Base-by-base conservation (phyloP, 768 basidiomycete species). In the Clavulina sp. region DNA sequence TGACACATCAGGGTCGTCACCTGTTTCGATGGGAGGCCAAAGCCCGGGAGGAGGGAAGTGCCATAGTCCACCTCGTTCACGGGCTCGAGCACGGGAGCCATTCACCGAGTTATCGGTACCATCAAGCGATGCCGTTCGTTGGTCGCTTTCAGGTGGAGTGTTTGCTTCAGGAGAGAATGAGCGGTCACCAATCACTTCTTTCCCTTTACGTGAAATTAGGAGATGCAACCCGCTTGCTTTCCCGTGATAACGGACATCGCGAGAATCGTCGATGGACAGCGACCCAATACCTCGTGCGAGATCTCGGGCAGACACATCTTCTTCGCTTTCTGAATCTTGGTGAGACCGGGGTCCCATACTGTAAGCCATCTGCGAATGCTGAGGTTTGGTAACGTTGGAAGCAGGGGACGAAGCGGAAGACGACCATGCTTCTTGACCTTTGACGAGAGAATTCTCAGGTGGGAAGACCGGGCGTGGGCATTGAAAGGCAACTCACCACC, bases 181-280 rank as follows among this genome's bases (percentile, higher is more conserved):
- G 81, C 57, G 78, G 80, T 16, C 0, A 88, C 86, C 65, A 92
- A 91, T 28, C 79, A 77, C 56, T 48, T 49, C 31, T 19, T 52
- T 52, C 81, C 83, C 84, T 51, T 83, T 80, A 0, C 82, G 84
- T 19, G 54, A 38, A 34, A 51, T 51, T 19, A 88, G 64, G 52
- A 89, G 69, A 63, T 89, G 78, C 56, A 89, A 64, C 1, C 86
- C 85, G 53, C 82, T 84, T 3, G 76, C 81, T 63, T 85, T 84
- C 28, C 87, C 86, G 59, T 92, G 88, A 63, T 81, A 91, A 33
- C 88, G 69, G 9, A 92, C 77, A 62, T 91, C 78, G 52, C 77
- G 74, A 50, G 89, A 83, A 66, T 92, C 88, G 59, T 92, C 88
- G 58, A 92, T 60, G 56, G 82, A 84, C 53, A 92, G 69, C 65